phyloP scores from a whole-genome alignment of 129 eudicot genomes.

The Smallanthus sonchifolius region DNA sequence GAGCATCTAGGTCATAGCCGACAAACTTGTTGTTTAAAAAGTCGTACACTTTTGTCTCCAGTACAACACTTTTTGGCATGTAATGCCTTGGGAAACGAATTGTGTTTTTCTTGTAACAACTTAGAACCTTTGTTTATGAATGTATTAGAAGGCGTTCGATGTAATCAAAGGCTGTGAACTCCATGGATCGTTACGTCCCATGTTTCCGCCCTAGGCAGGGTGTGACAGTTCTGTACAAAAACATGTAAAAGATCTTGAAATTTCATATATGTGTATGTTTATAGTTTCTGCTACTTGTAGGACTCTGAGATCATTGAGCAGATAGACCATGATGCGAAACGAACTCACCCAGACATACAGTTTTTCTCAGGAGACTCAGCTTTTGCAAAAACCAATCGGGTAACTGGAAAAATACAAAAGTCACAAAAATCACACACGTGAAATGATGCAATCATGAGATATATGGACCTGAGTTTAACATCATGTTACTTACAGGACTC shows the following conservation, averaged over 20 bases:
- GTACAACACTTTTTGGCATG: too few species aligned
- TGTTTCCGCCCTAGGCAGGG: too few species aligned
- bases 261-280: slow-evolving; percentile 10
- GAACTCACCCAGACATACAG: slow-evolving; percentile 90
- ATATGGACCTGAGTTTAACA: slow-evolving; percentile 1
- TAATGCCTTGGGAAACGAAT: too few species aligned
- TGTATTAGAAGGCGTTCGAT: too few species aligned
- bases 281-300: slow-evolving; percentile 34
- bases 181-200: too few species aligned
- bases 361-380: slow-evolving; percentile 83
- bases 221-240: neutral
- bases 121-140: too few species aligned
- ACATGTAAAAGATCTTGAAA: neutral
- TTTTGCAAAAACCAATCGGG: slow-evolving; percentile 76
- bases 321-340: slow-evolving; percentile 93
- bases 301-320: slow-evolving; percentile 89
- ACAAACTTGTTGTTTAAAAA: too few species aligned
- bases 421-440: neutral
- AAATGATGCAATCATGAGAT: slow-evolving; percentile 12
- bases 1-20: too few species aligned
- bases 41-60: too few species aligned
- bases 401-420: slow-evolving; percentile 5
- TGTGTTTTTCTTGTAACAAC: too few species aligned
- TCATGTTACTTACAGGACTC: slow-evolving; percentile 60
- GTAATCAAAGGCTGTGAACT: too few species aligned